Base-by-base conservation (phyloP, 2,329 filamentous ascomycete genomes). In the Phyllosticta citribraziliensis region DNA sequence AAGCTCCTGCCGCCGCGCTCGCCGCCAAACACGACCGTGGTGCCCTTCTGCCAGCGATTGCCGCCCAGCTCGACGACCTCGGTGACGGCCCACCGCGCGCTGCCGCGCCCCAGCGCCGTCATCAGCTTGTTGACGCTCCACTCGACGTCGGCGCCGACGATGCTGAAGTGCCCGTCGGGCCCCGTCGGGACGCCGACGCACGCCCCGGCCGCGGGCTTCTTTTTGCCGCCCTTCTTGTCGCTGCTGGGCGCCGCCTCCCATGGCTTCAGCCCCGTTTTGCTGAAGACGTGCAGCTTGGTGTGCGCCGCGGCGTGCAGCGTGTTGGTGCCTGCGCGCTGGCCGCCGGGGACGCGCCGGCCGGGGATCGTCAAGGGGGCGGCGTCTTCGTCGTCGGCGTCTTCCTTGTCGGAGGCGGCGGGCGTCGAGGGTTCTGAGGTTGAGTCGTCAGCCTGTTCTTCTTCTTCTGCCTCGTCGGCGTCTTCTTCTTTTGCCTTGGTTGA, bases 61-160 rank as follows among this genome's bases (percentile, higher is more conserved):
- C 35, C 56, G 1, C 64, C 64, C 25, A 35, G 20, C 56, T 65
- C 64, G 2, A n/a, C 25, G 6, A 62, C 56, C 64, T 65, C 61
- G 22, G 63, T 65, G 6, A 65, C 33, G 11, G 33, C 62, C 47
- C 55, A 57, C 12, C 55, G 52, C 12, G 58, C 40, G n/a, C 55
- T 60, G 11, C 53, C 60, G 55, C 54, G 57, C 12, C 60, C 60
- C 12, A 65, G 54, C 3, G 20, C 17, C 6, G 58, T 33, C 33
- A 65, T 55, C 47, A 65, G 52, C 40, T 50, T 17, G 25, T 56
- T 25, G 11, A 65, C 55, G 11, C 58, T 58, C 55, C 55, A 57
- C 8, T 63, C 55, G 30, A 54, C 58, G 5, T 64, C 56, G 27
- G 58, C 55, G 6, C 33, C 55, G 14, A 53, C 47, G 30, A 63